A percentile compares a stretch with the other conserved stretches of the same genome.
Evolutionary conservation across 768 basidiomycete species (phyloP).

Genomic region (Russula compacta): DNA sequence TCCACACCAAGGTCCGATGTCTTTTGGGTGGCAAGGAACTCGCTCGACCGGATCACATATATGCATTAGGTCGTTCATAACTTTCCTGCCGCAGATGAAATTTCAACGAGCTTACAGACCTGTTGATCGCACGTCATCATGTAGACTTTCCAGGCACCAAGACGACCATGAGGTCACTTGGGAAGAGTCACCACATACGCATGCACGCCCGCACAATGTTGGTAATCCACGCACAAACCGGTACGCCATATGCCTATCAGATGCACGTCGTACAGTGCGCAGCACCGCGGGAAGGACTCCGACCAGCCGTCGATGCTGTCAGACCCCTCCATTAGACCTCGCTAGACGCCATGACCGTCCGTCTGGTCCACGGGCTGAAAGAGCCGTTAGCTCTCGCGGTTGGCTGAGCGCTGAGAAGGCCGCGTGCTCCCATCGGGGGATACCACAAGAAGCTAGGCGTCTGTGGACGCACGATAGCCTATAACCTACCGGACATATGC

Average conservation of each 20-base stretch:
- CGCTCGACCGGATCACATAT: background rate
- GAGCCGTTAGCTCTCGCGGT: background rate
- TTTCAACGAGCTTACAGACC: background rate
- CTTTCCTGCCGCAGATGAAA: background rate
- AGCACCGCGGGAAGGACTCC: background rate
- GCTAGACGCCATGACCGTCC: background rate
- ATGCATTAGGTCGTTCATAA: background rate
- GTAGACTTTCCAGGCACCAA: background rate
- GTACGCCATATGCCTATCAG: background rate
- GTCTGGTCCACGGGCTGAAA: background rate
- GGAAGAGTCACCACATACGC: background rate
- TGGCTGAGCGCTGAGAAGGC: background rate
- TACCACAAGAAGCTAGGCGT: background rate
- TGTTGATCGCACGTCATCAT: constrained; percentile 8
- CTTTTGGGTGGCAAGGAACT: background rate
- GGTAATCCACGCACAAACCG: background rate
- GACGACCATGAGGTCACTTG: background rate
- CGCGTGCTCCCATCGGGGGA: background rate
- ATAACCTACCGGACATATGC: constrained; percentile 6
- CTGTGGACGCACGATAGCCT: background rate
- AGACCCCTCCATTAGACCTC: background rate
- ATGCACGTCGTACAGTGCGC: background rate
- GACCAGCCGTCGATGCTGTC: background rate
- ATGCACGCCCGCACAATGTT: background rate
- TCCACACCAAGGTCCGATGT: constrained; percentile 5